Evolutionary conservation across 495 filamentous ascomycete genomes (phyloP).

Genomic region (Xylaria palmicola): DNA sequence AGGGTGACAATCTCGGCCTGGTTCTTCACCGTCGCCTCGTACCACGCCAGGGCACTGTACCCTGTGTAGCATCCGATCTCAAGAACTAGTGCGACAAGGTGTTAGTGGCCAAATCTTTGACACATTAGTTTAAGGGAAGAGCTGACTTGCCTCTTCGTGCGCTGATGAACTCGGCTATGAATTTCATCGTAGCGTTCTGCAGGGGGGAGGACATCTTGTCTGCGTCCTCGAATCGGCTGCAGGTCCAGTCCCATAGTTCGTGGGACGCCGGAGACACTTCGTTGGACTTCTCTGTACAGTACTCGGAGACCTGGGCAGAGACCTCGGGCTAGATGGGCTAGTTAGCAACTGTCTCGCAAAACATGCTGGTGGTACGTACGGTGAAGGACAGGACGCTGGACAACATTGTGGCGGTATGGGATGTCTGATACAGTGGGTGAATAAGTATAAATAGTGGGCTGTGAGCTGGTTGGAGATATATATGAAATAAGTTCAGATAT

Average conservation of each 20-base stretch:
- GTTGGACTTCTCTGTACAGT: constrained; percentile 28
- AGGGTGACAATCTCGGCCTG: constrained; percentile 21
- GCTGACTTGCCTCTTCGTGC: constrained; percentile 2
- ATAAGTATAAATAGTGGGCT: too few species aligned
- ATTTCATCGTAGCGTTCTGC: constrained; percentile 28
- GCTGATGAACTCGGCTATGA: constrained; percentile 17
- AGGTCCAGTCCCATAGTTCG: constrained; percentile 22
- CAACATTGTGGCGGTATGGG: neutral
- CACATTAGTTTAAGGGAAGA: neutral
- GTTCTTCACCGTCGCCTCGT: constrained; percentile 25
- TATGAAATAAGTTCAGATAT: too few species aligned
- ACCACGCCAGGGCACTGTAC: constrained; percentile 38
- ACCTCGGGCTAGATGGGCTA: constrained; percentile 13
- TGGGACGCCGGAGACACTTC: constrained; percentile 16
- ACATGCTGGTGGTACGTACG: neutral
- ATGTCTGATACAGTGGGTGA: neutral
- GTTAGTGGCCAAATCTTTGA: neutral
- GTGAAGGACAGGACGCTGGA: constrained; percentile 6
- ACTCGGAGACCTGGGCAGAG: constrained; percentile 24
- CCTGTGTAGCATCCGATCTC: constrained; percentile 39
- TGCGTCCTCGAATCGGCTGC: constrained; percentile 7
- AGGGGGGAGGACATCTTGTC: constrained; percentile 5
- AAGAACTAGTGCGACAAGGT: constrained; percentile 24
- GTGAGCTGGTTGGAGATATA: too few species aligned
- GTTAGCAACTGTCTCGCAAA: neutral